Evolutionary conservation across 305 asterid species (phyloP).

Genomic region (Fraxinus xanthoxyloides): DNA sequence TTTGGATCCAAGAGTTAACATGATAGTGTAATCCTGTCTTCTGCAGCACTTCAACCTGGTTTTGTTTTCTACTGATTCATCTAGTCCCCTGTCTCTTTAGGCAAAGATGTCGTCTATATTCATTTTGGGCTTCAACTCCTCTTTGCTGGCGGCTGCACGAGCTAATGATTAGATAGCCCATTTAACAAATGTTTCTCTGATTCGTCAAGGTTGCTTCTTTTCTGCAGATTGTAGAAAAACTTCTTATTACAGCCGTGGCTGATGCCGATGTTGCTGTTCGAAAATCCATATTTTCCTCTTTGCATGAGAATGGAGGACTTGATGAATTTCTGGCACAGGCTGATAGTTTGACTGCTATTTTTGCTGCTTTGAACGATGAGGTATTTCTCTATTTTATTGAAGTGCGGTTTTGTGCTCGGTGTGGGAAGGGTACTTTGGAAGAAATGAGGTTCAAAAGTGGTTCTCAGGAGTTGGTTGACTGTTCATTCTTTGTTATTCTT

Average conservation of each 20-base stretch:
- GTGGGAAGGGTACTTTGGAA: constrained; percentile 7
- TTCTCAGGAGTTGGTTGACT: constrained; percentile 7
- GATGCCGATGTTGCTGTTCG: constrained; percentile 96
- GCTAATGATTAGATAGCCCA: constrained; percentile 15
- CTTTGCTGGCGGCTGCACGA: constrained; percentile 3
- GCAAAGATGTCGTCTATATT: constrained; percentile 1
- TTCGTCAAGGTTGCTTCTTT: constrained; percentile 11
- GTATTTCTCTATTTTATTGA: constrained; percentile 34
- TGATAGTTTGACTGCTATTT: constrained; percentile 89
- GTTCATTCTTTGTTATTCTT: constrained; percentile 6
- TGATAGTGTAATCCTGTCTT: not conserved
- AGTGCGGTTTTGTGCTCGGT: constrained; percentile 9
- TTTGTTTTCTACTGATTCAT: not conserved
- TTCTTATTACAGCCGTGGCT: constrained; percentile 88
- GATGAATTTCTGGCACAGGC: constrained; percentile 97
- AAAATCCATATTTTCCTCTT: constrained; percentile 73
- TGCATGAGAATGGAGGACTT: constrained; percentile 74
- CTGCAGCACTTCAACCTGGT: not conserved
- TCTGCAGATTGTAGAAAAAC: constrained; percentile 83
- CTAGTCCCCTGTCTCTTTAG: not conserved
- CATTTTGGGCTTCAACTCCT: constrained; percentile 1
- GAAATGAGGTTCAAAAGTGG: constrained; percentile 8
- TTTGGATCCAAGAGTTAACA: not conserved
- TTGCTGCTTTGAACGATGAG: constrained; percentile 98
- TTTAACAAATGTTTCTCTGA: not conserved